Base-by-base conservation (phyloP, 108 stramenopile species). In the Licmophora abbreviata region DNA sequence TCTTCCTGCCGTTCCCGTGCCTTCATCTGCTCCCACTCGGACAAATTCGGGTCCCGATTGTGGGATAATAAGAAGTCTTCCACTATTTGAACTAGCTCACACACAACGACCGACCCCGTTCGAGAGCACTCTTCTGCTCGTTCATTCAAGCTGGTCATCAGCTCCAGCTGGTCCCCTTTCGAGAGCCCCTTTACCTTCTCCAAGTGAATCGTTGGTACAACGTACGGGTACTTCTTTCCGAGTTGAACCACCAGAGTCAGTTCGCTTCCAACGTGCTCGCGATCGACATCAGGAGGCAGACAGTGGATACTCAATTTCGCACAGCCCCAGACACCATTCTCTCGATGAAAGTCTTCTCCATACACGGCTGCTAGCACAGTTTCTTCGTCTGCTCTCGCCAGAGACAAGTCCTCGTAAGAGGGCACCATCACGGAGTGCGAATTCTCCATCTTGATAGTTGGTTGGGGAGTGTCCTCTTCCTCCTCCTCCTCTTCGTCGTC, bases 281-380 rank as follows among this genome's bases (percentile, higher is more conserved):
- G 37, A 7, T 51, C 60, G 3, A 64, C 18, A 54, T 71, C 77
- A 14, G 74, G 79, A 4, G 79, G 79, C 7, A 63, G 48, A 18
- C 71, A 61, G 3, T 47, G 6, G 1, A 80, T 71, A 30, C 56
- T 24, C 23, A 72, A 43, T 10, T 56, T 37, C 29, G 68, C 50
- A 35, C 31, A 38, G 26, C 69, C 72, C 78, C 71, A 70, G 8
- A 73, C 50, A 4, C 88, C 88, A 1, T 47, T 44, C 41, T 56
- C 41, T 3, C 57, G 23, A 15, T 57, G 31, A 48, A 81, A 90
- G 29, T 90, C 88, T 31, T 53, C 43, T 15, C 79, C 83, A 46
- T 90, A 90, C n/a, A 90, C 77, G 6, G 77, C 81, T 6, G 70
- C 34, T 24, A 90, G 55, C 12, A 81, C 84, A 0, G 82, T 83